These are phyloP conservation scores for Populus davidiana DNA, from an alignment of 345 rosid genomes.

Conservation along the genomic window DNA sequence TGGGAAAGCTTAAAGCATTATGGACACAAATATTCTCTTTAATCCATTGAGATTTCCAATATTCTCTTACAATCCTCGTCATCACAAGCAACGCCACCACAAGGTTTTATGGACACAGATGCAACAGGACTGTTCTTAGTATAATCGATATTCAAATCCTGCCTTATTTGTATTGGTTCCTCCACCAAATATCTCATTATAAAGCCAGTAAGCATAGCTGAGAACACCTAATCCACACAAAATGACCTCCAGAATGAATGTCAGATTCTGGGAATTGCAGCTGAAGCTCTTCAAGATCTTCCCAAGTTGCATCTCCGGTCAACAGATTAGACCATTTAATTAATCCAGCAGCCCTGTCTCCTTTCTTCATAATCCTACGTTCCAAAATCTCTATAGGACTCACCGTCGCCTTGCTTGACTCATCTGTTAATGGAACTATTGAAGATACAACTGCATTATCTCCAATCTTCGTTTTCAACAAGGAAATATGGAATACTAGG, in stretches of 20 bases:
- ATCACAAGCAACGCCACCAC: conserved; percentile 46
- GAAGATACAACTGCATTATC: too few species aligned
- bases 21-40: too few species aligned
- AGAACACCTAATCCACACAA: conserved; percentile 50
- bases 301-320: too few species aligned
- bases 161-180: conserved; percentile 54
- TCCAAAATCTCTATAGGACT: background rate
- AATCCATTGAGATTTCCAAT: conserved; percentile 23
- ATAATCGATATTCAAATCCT: conserved; percentile 63
- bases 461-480: too few species aligned
- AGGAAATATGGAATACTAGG: too few species aligned
- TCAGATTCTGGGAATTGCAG: too few species aligned
- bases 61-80: conserved; percentile 41
- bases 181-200: conserved; percentile 55
- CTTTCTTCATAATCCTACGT: background rate
- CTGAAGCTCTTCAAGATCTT: too few species aligned
- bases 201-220: conserved; percentile 52
- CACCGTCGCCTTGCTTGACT: too few species aligned
- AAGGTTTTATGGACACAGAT: conserved; percentile 51
- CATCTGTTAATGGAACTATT: too few species aligned
- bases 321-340: too few species aligned
- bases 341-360: too few species aligned
- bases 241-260: conserved; percentile 8
- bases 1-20: background rate
- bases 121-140: conserved; percentile 64